Evolutionary conservation across 306 rosid species (phyloP), one percentile per base, ranked within the genome.

Genomic region (Phaseolus lunatus): DNA sequence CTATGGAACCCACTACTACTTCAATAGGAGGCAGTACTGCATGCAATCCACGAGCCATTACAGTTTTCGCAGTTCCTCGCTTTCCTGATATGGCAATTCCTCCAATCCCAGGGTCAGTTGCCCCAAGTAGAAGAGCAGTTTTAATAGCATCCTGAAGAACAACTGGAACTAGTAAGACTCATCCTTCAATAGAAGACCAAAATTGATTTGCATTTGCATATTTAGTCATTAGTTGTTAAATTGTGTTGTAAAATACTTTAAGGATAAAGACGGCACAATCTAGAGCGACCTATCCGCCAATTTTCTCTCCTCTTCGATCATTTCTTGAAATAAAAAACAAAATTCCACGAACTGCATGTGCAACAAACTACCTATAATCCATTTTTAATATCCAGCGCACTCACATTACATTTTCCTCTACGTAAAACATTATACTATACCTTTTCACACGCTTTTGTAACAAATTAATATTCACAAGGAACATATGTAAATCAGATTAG

Each of bases 1-100:
- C 88, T 20, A 88, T 84, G 68, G 98, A 94, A 63, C 98, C 98
- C 54, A 44, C 83, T 9, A 92, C 96, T 11, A 89, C 93, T 67
- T 94, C 98, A 75, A 94, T 94, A 64, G 98, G 98, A 41, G 98
- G 98, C 33, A 94, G 88, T 74, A 94, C 85, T 3, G 87, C 98
- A 70, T 92, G 97, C 81, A 94, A 83, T 22, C 98, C 97, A 3
- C 98, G 93, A 11, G 97, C 97, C 98, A 94, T 92, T 43, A 90
- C 87, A 22, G 98, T 94, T 82, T 94, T 94, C 72, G 96, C 97
- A 70, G 98, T 92, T 82, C 97, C 98, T 61, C 97, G 84, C 86
- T 50, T 90, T 82, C 97, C 98, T 10, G 93, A 89, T 81, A 95
- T 92, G 47, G 97, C 98, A 84, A 90, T 90, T 59, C 98, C 98